phyloP scores from a whole-genome alignment of 2,329 filamentous ascomycete species.

The Cladosporium sp. region DNA sequence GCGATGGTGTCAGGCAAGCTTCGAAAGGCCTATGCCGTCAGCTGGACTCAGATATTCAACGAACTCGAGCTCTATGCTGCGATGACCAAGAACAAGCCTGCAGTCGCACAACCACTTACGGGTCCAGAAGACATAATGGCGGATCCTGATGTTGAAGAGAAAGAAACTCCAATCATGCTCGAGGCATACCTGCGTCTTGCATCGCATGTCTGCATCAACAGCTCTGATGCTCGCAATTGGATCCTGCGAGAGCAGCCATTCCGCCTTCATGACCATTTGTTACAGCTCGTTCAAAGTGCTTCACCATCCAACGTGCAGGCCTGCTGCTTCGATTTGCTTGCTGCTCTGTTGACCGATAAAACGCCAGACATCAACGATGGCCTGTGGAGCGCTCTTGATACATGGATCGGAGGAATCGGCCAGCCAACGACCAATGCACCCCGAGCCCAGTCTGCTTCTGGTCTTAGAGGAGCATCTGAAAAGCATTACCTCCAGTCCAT shows the following conservation, averaged over 20 bases:
- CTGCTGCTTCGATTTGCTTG: conserved; percentile 73
- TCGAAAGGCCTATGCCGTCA: conserved; percentile 75
- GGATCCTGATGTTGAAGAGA: conserved; percentile 63
- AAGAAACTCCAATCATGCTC: conserved; percentile 93
- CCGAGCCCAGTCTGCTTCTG: conserved; percentile 14
- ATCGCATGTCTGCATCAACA: conserved; percentile 72
- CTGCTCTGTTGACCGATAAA: conserved; percentile 70
- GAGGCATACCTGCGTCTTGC: conserved; percentile 89
- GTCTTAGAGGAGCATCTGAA: conserved; percentile 15
- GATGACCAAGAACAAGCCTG: conserved; percentile 67
- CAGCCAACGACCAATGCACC: conserved; percentile 15
- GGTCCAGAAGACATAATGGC: conserved; percentile 47
- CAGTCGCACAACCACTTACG: conserved; percentile 19
- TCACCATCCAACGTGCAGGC: conserved; percentile 52
- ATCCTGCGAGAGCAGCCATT: conserved; percentile 63
- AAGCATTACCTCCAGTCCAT: conserved; percentile 27
- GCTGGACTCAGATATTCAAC: conserved; percentile 87
- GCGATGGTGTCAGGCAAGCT: conserved; percentile 56
- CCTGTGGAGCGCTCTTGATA: conserved; percentile 76
- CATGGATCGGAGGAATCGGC: conserved; percentile 52
- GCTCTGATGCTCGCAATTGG: conserved; percentile 64
- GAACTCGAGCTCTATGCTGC: conserved; percentile 80
- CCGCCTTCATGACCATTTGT: conserved; percentile 65
- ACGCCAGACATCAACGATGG: conserved; percentile 58
- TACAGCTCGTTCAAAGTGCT: conserved; percentile 66